Conservation (phyloP, 2,329 filamentous ascomycete genomes). For the Clarireedia sp. region DNA sequence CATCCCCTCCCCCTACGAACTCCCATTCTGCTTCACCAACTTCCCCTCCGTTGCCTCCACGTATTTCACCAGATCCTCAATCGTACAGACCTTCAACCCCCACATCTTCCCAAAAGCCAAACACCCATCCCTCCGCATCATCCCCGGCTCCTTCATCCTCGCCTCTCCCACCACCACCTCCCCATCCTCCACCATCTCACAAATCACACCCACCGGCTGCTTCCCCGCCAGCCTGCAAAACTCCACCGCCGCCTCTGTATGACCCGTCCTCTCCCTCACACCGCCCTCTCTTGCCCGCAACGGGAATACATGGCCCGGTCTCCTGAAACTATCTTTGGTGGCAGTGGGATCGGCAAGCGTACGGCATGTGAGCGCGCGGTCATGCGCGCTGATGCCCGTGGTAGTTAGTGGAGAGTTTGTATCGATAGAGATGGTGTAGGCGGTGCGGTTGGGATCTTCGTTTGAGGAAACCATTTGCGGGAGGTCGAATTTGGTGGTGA, state of each 20-base stretch:
- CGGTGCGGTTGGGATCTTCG: conserved; percentile 82
- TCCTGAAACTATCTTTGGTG: conserved; percentile 52
- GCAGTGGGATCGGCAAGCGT: conserved; percentile 61
- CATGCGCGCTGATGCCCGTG: conserved; percentile 85
- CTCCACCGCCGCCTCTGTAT: conserved; percentile 91
- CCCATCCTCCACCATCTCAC: conserved; percentile 84
- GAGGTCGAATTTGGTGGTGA: conserved; percentile 64
- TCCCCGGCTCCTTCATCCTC: conserved; percentile 61
- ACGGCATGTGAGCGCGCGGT: conserved; percentile 75
- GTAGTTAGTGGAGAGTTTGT: conserved; percentile 63
- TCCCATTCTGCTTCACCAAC: conserved; percentile 21
- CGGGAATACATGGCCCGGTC: conserved; percentile 87
- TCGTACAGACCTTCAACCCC: conserved; percentile 90
- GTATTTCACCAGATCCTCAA: conserved; percentile 78
- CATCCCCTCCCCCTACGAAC: conserved; percentile 2
- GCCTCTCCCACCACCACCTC: conserved; percentile 61
- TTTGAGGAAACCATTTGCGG: conserved; percentile 75
- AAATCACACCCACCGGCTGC: conserved; percentile 70
- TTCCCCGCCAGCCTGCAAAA: conserved; percentile 81
- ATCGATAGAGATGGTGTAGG: conserved; percentile 89
- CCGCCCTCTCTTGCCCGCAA: conserved; percentile 72
- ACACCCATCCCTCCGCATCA: conserved; percentile 87
- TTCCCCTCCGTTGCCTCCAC: conserved; percentile 28
- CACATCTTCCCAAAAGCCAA: conserved; percentile 80
- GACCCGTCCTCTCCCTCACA: conserved; percentile 69